Percentiles rank a stretch among this genome's conserved stretches.
phyloP scores from a whole-genome alignment of 2,329 filamentous ascomycete species.

The Blastomyces gilchristii region DNA sequence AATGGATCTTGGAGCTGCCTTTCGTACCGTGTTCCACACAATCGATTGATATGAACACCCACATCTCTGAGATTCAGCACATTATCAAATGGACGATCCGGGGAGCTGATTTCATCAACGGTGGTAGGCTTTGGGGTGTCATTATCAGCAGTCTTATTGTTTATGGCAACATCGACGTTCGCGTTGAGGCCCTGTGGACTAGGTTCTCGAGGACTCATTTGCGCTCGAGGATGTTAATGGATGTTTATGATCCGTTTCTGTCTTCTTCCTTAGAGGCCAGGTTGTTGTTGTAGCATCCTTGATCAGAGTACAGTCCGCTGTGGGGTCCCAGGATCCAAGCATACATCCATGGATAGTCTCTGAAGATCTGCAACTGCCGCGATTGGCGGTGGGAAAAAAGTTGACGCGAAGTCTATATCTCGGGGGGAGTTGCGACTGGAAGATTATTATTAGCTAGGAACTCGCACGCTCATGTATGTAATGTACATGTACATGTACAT shows the following conservation, averaged over 20 bases:
- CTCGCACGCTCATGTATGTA: too few species aligned
- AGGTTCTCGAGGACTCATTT: conserved; percentile 45
- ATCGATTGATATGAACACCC: conserved; percentile 54
- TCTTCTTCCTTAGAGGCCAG: background rate
- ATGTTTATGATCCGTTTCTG: background rate
- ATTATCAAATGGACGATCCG: conserved; percentile 40
- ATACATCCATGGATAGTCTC: too few species aligned
- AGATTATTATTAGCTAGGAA: too few species aligned
- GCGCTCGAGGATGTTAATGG: background rate
- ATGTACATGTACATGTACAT: too few species aligned
- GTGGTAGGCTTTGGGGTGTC: background rate
- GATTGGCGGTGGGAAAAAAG: too few species aligned
- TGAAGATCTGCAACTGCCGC: too few species aligned
- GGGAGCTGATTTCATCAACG: conserved; percentile 9
- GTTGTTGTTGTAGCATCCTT: too few species aligned
- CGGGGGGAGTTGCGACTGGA: too few species aligned
- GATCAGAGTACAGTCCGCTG: too few species aligned
- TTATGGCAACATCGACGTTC: conserved; percentile 15
- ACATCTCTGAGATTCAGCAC: conserved; percentile 72
- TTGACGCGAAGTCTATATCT: too few species aligned
- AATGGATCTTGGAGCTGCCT: background rate
- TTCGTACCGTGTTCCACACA: conserved; percentile 45
- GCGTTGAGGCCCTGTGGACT: conserved; percentile 37
- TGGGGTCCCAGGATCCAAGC: too few species aligned
- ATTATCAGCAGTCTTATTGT: background rate